phyloP scores from a whole-genome alignment of 805 yeast genomes.

The Metschnikowia borealis region DNA sequence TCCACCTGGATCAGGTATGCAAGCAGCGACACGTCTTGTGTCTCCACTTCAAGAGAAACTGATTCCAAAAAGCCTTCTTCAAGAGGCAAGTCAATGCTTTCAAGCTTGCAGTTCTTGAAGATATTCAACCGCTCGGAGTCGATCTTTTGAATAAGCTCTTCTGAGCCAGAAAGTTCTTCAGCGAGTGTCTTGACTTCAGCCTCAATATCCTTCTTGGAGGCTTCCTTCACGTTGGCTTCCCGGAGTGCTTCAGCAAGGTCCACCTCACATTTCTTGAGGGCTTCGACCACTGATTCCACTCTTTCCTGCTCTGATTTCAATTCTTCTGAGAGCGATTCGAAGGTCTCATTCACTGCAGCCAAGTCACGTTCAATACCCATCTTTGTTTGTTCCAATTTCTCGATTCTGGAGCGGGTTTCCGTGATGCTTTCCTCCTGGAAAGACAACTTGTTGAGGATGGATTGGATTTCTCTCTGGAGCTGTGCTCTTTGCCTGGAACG shows the following conservation, averaged over 20 bases:
- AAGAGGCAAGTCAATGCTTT: conserved; percentile 62
- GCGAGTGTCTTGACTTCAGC: conserved; percentile 25
- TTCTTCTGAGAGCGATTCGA: conserved; percentile 33
- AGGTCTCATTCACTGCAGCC: conserved; percentile 28
- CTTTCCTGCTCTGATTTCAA: conserved; percentile 31
- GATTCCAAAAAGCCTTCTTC: conserved; percentile 55
- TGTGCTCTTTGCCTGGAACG: conserved; percentile 60
- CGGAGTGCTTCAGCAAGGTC: conserved; percentile 33
- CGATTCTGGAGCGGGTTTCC: conserved; percentile 48
- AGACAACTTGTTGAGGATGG: conserved; percentile 54
- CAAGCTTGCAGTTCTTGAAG: conserved; percentile 71
- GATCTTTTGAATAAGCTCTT: conserved; percentile 51
- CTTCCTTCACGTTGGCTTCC: conserved; percentile 16
- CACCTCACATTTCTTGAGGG: conserved; percentile 18
- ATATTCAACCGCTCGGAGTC: conserved; percentile 55
- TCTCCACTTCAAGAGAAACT: conserved; percentile 55
- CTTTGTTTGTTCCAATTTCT: conserved; percentile 29
- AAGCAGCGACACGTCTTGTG: conserved; percentile 31
- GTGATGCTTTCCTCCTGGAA: conserved; percentile 61
- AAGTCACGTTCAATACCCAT: conserved; percentile 25
- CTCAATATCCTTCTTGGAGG: conserved; percentile 29
- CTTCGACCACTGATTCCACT: not conserved
- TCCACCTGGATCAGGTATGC: conserved; percentile 53
- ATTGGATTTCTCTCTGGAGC: conserved; percentile 56
- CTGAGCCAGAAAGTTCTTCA: conserved; percentile 37